A percentile compares a stretch with the other conserved stretches of the same genome.
Conservation (phyloP, 2,329 filamentous ascomycete species). For the Chalara sp. region DNA sequence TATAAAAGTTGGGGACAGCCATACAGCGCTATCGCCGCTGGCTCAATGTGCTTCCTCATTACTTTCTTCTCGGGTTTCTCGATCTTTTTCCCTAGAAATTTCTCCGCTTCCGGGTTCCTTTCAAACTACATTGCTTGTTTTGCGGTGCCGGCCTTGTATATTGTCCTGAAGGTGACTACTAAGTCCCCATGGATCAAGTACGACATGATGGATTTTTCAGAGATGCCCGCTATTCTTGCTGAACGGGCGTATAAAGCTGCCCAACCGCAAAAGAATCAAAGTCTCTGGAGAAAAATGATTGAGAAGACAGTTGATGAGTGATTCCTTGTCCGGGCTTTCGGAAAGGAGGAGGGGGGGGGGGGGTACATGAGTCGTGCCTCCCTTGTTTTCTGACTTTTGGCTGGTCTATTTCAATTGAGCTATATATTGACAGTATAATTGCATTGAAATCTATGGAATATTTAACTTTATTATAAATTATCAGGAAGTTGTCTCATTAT, state of each 20-base stretch:
- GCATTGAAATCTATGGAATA: too few species aligned
- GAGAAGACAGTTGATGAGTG: background rate
- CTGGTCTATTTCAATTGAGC: too few species aligned
- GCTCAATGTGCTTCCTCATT: constrained; percentile 19
- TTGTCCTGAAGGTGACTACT: background rate
- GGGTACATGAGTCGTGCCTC: too few species aligned
- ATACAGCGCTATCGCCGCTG: constrained; percentile 51
- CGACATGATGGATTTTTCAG: background rate
- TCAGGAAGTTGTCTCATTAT: too few species aligned
- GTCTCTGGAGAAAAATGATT: background rate
- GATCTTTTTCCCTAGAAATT: constrained; percentile 62
- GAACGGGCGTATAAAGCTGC: background rate
- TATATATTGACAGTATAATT: too few species aligned
- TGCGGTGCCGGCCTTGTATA: background rate
- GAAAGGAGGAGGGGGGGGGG: too few species aligned
- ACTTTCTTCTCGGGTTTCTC: constrained; percentile 50
- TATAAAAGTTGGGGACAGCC: constrained; percentile 50
- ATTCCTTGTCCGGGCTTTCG: background rate
- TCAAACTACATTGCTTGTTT: constrained; percentile 45
- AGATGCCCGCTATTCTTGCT: background rate
- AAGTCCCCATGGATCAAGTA: background rate
- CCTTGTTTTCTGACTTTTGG: too few species aligned
- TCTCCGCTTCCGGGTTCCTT: constrained; percentile 57
- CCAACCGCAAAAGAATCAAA: background rate
- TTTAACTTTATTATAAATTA: too few species aligned